A percentile compares a stretch with the other conserved stretches of the same genome.
phyloP scores from a whole-genome alignment of 1,284 basidiomycete species.

The Papiliotrema fonsecae region DNA sequence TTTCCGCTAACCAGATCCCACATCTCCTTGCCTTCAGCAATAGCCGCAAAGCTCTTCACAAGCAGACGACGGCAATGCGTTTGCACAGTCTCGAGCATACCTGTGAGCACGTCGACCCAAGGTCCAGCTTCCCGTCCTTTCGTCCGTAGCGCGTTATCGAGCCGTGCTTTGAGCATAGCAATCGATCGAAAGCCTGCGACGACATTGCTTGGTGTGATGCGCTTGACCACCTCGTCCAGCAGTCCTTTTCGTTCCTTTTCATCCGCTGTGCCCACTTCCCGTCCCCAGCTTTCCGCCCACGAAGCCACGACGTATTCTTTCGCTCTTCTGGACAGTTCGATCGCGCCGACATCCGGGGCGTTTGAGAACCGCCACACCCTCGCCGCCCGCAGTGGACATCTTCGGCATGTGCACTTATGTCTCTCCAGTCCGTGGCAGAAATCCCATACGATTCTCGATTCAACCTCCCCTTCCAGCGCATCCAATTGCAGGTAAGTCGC shows the following conservation, averaged over 20 bases:
- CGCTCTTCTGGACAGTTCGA: constrained; percentile 64
- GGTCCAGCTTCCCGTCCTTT: constrained; percentile 52
- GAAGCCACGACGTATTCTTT: constrained; percentile 68
- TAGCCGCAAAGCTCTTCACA: constrained; percentile 57
- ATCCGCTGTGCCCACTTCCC: constrained; percentile 68
- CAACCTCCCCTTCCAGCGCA: constrained; percentile 70
- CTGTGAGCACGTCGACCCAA: constrained; percentile 63
- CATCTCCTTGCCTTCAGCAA: constrained; percentile 66
- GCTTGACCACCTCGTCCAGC: constrained; percentile 63
- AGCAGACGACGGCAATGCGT: constrained; percentile 60
- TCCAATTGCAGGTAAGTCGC: constrained; percentile 75
- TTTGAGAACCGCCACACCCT: constrained; percentile 75
- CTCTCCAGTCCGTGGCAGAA: constrained; percentile 80
- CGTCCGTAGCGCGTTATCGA: constrained; percentile 32
- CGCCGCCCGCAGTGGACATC: constrained; percentile 70
- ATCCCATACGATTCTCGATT: constrained; percentile 73
- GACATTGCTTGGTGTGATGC: constrained; percentile 60
- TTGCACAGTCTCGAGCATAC: constrained; percentile 61
- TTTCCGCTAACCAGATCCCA: constrained; percentile 64
- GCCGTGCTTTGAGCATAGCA: constrained; percentile 19
- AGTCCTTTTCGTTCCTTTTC: constrained; percentile 63
- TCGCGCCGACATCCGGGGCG: constrained; percentile 67
- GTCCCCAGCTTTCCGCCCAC: constrained; percentile 82
- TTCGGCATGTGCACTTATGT: constrained; percentile 73
- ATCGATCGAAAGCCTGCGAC: constrained; percentile 54